phyloP scores from a whole-genome alignment of 2,329 filamentous ascomycete genomes.

The Clarireedia hainanense region DNA sequence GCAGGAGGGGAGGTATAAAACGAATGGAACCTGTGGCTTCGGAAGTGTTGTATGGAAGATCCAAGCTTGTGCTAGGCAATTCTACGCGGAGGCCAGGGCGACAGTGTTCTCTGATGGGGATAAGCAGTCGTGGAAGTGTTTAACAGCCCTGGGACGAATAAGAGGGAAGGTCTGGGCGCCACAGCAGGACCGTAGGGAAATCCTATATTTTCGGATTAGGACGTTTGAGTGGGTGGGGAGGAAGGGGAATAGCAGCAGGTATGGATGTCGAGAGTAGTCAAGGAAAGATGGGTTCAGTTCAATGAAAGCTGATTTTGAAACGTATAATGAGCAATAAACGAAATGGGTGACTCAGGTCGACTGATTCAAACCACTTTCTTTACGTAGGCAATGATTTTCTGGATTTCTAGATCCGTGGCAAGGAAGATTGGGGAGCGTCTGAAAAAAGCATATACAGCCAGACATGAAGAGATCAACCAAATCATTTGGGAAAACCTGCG shows the following conservation, averaged over 20 bases:
- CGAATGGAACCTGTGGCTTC: constrained; percentile 22
- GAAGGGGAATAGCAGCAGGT: too few species aligned
- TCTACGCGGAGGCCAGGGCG: constrained; percentile 21
- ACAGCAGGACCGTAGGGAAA: constrained; percentile 17
- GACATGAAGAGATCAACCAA: constrained; percentile 17
- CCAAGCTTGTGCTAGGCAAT: constrained; percentile 19
- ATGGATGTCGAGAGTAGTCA: background rate
- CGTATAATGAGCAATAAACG: background rate
- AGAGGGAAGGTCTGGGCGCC: constrained; percentile 19
- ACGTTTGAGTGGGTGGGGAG: background rate
- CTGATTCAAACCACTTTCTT: background rate
- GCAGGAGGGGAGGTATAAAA: constrained; percentile 15
- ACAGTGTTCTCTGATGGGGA: constrained; percentile 15
- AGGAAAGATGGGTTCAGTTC: constrained; percentile 6
- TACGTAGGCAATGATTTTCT: constrained; percentile 6
- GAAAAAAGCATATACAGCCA: constrained; percentile 18
- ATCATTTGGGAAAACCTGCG: constrained; percentile 13
- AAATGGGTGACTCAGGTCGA: background rate
- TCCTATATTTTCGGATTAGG: constrained; percentile 13
- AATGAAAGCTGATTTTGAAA: background rate
- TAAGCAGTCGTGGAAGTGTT: constrained; percentile 22
- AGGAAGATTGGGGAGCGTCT: constrained; percentile 16
- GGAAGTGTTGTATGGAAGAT: constrained; percentile 17
- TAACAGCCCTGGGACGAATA: constrained; percentile 23
- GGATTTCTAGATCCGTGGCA: constrained; percentile 7